Conservation (phyloP, 306 rosid species). For the Ceratonia siliqua region DNA sequence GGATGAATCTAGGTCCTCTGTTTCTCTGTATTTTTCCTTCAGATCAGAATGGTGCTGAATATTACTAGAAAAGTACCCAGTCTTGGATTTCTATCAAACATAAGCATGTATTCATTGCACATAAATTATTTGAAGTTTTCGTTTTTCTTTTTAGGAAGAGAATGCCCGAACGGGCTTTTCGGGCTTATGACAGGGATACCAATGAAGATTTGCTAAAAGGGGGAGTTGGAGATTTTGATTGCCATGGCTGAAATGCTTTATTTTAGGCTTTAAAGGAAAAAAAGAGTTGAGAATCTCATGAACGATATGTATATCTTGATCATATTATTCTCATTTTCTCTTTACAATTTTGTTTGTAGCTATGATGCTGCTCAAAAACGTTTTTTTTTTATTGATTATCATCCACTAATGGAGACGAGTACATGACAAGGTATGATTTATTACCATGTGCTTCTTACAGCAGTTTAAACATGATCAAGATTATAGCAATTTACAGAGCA, state of each 20-base stretch:
- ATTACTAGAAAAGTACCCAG: not conserved
- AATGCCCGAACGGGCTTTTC: not conserved
- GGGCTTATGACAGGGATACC: slow-evolving; percentile 34
- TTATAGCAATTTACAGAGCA: slow-evolving; percentile 13
- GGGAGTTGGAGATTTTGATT: slow-evolving; percentile 28
- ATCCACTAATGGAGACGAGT: slow-evolving; percentile 15
- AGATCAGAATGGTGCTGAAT: not conserved
- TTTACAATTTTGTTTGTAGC: slow-evolving; percentile 32
- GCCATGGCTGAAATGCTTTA: slow-evolving; percentile 32
- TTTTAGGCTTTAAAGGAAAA: slow-evolving; percentile 41
- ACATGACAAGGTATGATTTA: slow-evolving; percentile 19
- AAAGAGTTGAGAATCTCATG: slow-evolving; percentile 40
- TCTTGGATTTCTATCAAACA: not conserved
- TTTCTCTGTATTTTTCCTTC: not conserved
- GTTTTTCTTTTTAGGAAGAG: not conserved
- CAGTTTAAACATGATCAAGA: not conserved
- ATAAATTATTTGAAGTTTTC: not conserved
- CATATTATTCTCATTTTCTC: slow-evolving; percentile 31
- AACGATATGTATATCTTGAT: slow-evolving; percentile 36
- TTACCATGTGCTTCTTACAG: not conserved
- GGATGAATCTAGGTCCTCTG: not conserved
- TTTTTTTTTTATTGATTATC: not conserved
- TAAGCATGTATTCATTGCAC: not conserved
- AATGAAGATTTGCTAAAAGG: slow-evolving; percentile 46
- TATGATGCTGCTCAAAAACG: slow-evolving; percentile 12